phyloP scores from a whole-genome alignment of 2,329 filamentous ascomycete species.

The Pezicula radicicola region DNA sequence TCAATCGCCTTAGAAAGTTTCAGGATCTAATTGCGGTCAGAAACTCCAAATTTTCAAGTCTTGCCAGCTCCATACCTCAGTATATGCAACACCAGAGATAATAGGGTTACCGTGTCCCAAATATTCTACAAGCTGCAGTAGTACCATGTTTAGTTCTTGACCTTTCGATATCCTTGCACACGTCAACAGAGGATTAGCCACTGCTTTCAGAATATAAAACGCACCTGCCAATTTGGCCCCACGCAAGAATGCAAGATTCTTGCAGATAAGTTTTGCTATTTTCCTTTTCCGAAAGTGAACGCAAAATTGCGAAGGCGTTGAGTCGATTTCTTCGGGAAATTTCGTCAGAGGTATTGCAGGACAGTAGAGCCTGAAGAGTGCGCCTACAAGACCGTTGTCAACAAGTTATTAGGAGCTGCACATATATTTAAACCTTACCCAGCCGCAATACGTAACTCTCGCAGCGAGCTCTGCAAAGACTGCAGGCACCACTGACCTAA shows the following conservation, averaged over 20 bases:
- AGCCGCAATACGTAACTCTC: constrained; percentile 81
- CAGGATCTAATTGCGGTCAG: constrained; percentile 46
- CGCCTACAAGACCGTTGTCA: constrained; percentile 38
- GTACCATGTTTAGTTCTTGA: constrained; percentile 80
- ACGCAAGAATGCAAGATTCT: constrained; percentile 82
- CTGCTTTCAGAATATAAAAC: constrained; percentile 14
- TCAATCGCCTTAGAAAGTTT: constrained; percentile 66
- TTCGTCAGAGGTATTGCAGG: constrained; percentile 39
- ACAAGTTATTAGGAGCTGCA: constrained; percentile 12
- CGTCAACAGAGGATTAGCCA: constrained; percentile 5
- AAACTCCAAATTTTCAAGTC: neutral
- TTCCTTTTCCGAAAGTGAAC: constrained; percentile 67
- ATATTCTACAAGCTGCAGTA: constrained; percentile 82
- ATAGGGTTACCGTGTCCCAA: constrained; percentile 80
- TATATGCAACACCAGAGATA: constrained; percentile 77
- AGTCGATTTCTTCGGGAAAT: constrained; percentile 60
- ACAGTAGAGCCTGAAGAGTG: constrained; percentile 64
- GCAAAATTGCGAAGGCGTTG: constrained; percentile 67
- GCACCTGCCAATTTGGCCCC: constrained; percentile 77
- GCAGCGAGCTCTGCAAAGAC: constrained; percentile 76
- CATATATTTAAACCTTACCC: constrained; percentile 41
- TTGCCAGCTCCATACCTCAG: constrained; percentile 58
- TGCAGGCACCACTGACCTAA: constrained; percentile 80
- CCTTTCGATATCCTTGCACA: constrained; percentile 63
- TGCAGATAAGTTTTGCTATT: constrained; percentile 55